Evolutionary conservation across 2,329 filamentous ascomycete genomes (phyloP), one percentile per base, ranked within the genome.

Genomic region (Clarireedia paspali): DNA sequence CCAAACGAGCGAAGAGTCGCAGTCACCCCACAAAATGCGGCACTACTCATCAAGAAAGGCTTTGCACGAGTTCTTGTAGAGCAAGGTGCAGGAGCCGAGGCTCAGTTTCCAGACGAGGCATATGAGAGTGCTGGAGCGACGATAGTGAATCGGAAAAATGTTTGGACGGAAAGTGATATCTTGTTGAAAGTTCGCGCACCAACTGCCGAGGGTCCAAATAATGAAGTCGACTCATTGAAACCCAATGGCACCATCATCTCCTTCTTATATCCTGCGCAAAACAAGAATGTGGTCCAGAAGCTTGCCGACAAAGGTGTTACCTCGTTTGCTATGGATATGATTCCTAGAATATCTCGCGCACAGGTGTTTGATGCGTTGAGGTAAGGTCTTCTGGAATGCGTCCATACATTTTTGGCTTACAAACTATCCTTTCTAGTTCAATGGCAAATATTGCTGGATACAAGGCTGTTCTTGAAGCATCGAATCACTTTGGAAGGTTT

Each of bases 401-500:
- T n/a, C 30, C 10, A 38, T 38, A 17, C 45, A 40, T 63, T 30
- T 26, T 26, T 36, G 39, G 49, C 60, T 55, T 47, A 57, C 39
- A 36, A 51, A 34, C 4, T 14, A 20, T 14, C 10, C 36, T 30
- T 14, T 17, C 50, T 56, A 91, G 89, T 70, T 94, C 88, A 9
- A 95, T 95, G 91, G 90, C 91, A 58, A 95, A 95, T 65, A 95
- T 95, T 73, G 89, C 90, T 23, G 91, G 91, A 0, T 96, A 96
- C 74, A 95, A 95, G 71, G 91, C 90, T 42, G 89, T 95, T 1
- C 75, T 95, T 45, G 90, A 95, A 70, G 91, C 90, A 1, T 91
- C 89, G 14, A 95, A 95, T 71, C 84, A 87, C 60, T 96, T 95
- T 71, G 90, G 90, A 52, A 83, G 90, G 47, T 95, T 95, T 67